Percentiles rank a stretch among this genome's conserved stretches.
Conservation (phyloP, 257 asterid species). For the Solanum dulcamara region DNA sequence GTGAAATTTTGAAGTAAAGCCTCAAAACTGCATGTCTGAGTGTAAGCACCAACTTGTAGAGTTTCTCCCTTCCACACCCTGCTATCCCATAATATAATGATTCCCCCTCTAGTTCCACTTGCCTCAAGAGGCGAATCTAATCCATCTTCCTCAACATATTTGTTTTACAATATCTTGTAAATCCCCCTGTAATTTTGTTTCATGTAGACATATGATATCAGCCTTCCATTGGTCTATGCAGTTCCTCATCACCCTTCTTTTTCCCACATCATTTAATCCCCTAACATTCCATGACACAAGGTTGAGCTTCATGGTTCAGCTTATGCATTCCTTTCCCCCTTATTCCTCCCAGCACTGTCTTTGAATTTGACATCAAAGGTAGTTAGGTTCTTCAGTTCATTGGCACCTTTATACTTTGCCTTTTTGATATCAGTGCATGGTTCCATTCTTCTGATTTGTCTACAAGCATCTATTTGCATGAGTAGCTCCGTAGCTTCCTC, state of each 20-base stretch:
- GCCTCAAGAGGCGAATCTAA: no score
- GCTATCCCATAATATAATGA: no score
- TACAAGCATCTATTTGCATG: background rate
- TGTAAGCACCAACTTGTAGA: no score
- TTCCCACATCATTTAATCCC: background rate
- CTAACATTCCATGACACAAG: background rate
- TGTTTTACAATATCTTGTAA: no score
- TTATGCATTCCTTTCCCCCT: background rate
- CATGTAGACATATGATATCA: background rate
- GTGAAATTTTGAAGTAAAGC: no score
- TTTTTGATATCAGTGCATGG: background rate
- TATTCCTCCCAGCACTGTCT: background rate
- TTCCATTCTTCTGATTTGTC: background rate
- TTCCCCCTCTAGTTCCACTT: no score
- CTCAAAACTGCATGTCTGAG: no score
- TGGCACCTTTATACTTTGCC: background rate
- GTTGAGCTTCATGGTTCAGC: background rate
- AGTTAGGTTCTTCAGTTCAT: background rate
- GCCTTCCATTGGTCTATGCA: background rate
- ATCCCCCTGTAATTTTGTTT: no score
- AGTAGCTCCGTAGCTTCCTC: background rate
- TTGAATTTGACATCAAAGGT: background rate
- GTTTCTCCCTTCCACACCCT: no score
- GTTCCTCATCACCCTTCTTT: background rate
- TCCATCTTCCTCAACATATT: no score